phyloP scores from a whole-genome alignment of 225 moss, liverwort and hornwort species.

The Thuidium tamariscinum region DNA sequence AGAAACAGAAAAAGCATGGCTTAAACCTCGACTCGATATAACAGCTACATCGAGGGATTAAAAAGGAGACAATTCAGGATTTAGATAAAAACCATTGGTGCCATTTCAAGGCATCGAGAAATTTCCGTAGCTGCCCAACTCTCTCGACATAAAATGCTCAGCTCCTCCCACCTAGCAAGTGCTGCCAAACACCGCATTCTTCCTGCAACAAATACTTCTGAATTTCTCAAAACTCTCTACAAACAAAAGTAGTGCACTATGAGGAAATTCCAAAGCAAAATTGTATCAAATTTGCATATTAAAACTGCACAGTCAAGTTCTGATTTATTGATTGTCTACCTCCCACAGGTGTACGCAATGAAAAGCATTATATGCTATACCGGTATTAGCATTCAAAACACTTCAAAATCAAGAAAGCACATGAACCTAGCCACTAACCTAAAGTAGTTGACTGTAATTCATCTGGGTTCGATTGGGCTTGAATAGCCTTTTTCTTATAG shows the following conservation, averaged over 20 bases:
- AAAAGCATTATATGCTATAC: not conserved
- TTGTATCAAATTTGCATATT: not conserved
- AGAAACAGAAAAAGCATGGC: not conserved
- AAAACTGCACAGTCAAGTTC: not conserved
- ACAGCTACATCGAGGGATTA: not conserved
- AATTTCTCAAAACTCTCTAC: not conserved
- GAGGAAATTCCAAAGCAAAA: not conserved
- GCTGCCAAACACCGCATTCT: slow-evolving; percentile 96
- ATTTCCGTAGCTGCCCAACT: slow-evolving; percentile 83
- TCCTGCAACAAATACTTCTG: slow-evolving; percentile 31
- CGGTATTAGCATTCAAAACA: not conserved
- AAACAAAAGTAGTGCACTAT: not conserved
- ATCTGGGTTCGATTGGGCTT: slow-evolving; percentile 40
- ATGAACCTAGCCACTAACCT: slow-evolving; percentile 42
- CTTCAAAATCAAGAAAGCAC: not conserved
- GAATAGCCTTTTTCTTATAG: slow-evolving; percentile 48
- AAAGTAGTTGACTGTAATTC: slow-evolving; percentile 64
- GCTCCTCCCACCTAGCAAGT: slow-evolving; percentile 90
- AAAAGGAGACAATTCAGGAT: not conserved
- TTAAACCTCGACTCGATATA: not conserved
- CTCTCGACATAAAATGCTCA: slow-evolving; percentile 74
- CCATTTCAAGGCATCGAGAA: slow-evolving; percentile 88
- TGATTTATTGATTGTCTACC: not conserved
- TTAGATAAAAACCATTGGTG: slow-evolving; percentile 64
- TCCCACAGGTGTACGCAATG: not conserved